Evolutionary conservation across 2,329 filamentous ascomycete genomes (phyloP).

Genomic region (Alternaria triticimaculans): DNA sequence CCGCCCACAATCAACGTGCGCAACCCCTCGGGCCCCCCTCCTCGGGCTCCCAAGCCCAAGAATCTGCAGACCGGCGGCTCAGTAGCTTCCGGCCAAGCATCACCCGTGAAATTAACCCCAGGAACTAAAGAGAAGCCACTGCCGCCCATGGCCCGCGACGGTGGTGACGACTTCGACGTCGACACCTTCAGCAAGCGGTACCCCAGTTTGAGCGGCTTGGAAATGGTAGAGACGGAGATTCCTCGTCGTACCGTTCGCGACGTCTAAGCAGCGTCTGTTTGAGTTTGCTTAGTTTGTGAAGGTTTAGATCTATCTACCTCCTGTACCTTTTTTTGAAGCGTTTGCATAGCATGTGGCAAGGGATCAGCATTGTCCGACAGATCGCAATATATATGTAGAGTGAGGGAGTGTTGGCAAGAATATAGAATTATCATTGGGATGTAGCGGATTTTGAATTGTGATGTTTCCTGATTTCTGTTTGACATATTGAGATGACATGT

Average conservation of each 20-base stretch:
- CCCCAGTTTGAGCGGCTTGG: constrained; percentile 82
- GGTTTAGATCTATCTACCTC: not conserved
- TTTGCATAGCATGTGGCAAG: constrained; percentile 9
- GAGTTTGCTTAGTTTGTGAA: not conserved
- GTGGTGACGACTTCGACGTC: constrained; percentile 68
- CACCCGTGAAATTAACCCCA: constrained; percentile 2
- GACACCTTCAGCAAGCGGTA: constrained; percentile 82
- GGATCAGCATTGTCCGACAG: not conserved
- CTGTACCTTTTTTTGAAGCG: not conserved
- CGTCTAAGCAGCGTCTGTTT: constrained; percentile 10
- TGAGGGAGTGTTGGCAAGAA: not conserved
- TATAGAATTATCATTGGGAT: not conserved
- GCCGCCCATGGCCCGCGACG: constrained; percentile 8
- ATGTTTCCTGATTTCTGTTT: not conserved
- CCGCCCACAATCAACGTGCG: constrained; percentile 41
- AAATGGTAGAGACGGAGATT: constrained; percentile 80
- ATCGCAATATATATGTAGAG: not conserved
- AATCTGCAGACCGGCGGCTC: constrained; percentile 59
- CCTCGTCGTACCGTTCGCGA: constrained; percentile 31
- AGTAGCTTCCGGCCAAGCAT: constrained; percentile 10
- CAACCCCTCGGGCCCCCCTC: constrained; percentile 47
- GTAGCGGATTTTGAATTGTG: not conserved
- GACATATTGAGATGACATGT: no score
- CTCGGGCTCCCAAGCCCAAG: constrained; percentile 66
- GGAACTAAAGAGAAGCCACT: constrained; percentile 30